phyloP scores from a whole-genome alignment of 192 early-diverging fungal genomes.

The Coemansia erecta region DNA sequence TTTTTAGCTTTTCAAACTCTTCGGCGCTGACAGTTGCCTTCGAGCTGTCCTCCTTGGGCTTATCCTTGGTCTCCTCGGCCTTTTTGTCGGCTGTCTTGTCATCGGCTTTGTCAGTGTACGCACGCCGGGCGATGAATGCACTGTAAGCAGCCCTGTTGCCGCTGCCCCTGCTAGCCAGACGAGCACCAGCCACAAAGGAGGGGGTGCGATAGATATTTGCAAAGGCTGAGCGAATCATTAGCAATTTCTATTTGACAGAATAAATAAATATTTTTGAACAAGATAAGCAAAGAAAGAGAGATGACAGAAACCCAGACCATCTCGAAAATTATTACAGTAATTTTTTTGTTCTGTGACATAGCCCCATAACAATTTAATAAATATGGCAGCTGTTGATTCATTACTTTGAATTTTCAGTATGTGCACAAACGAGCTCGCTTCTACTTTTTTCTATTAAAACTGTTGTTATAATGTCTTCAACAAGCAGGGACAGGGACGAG shows the following conservation, averaged over 20 bases:
- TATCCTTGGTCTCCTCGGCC: constrained; percentile 6
- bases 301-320: constrained; percentile 1
- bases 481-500: not conserved
- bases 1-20: constrained; percentile 35
- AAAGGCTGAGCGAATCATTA: constrained; percentile 39
- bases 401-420: too few relatives aligned
- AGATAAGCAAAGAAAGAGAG: constrained; percentile 3
- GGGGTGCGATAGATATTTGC: constrained; percentile 26
- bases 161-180: not conserved
- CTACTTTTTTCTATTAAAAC: too few relatives aligned
- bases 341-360: too few relatives aligned
- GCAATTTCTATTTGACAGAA: not conserved
- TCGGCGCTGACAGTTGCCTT: constrained; percentile 12
- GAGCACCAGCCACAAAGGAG: constrained; percentile 1
- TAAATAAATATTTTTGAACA: constrained; percentile 1
- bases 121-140: constrained; percentile 15
- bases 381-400: too few relatives aligned
- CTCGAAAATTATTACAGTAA: too few relatives aligned
- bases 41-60: constrained; percentile 7
- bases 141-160: not conserved
- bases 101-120: constrained; percentile 40
- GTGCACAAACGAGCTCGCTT: too few relatives aligned
- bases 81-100: constrained; percentile 6
- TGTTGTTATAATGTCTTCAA: too few relatives aligned
- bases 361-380: too few relatives aligned